Conservation (phyloP, 1,284 basidiomycete genomes). For the Erythrobasidium hasegawianum region DNA sequence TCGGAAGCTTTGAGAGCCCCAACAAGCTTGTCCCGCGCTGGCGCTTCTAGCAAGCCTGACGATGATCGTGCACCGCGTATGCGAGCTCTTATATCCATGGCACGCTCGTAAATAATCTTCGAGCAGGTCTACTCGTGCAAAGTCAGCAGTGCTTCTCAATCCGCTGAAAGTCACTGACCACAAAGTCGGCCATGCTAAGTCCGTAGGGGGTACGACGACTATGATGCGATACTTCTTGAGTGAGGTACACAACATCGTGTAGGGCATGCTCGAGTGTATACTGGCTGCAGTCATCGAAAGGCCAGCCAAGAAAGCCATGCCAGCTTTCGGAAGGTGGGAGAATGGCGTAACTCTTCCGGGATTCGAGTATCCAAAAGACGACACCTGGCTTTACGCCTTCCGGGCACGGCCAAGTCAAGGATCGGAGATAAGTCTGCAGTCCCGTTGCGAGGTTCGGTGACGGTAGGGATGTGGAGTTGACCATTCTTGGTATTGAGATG, state of each 20-base stretch:
- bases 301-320: background rate
- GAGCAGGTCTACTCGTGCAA: background rate
- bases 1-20: background rate
- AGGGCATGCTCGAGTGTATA: background rate
- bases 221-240: background rate
- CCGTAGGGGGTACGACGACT: too few relatives aligned
- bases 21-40: background rate
- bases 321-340: background rate
- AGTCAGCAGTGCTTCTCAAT: too few relatives aligned
- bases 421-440: background rate
- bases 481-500: too few relatives aligned
- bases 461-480: too few relatives aligned
- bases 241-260: background rate
- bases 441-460: too few relatives aligned
- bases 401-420: background rate
- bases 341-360: background rate
- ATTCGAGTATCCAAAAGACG: background rate
- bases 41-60: background rate
- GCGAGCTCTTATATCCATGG: background rate
- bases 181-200: too few relatives aligned
- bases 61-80: background rate
- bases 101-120: background rate
- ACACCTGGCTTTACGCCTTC: background rate
- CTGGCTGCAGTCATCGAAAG: background rate
- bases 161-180: too few relatives aligned